Evolutionary conservation across 768 basidiomycete species (phyloP).

Genomic region (Leccinum boreale): DNA sequence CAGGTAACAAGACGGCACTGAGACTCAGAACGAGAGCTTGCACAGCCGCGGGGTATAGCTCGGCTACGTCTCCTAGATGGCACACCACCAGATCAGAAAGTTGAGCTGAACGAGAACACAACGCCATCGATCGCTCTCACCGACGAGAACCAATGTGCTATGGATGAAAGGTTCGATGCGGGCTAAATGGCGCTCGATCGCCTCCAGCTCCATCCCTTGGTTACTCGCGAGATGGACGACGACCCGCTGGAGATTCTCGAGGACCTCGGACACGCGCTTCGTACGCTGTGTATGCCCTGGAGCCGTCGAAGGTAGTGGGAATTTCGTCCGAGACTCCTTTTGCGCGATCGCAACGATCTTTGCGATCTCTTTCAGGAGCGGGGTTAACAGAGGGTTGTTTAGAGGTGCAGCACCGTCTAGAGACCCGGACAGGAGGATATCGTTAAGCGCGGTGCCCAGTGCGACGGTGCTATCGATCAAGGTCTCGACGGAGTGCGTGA

Average conservation of each 20-base stretch:
- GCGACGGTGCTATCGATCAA: not conserved
- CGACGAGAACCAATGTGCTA: conserved; percentile 6
- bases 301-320: conserved; percentile 6
- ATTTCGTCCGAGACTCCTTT: conserved; percentile 3
- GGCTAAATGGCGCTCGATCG: conserved; percentile 5
- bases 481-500: conserved; percentile 3
- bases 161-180: not conserved
- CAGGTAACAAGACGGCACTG: conserved; percentile 3
- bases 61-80: conserved; percentile 11
- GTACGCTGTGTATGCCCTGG: conserved; percentile 10
- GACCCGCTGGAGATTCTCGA: not conserved
- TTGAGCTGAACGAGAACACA: not conserved
- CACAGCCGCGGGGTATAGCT: conserved; percentile 12
- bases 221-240: not conserved
- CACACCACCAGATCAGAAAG: not conserved
- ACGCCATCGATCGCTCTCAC: not conserved
- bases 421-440: not conserved
- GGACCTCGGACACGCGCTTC: not conserved
- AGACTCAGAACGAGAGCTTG: conserved; percentile 13
- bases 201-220: not conserved
- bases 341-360: not conserved
- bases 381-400: not conserved
- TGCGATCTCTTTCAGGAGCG: not conserved
- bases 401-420: not conserved
- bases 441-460: not conserved